Conservation (phyloP, 116 monocot species). For the Iris pallida region DNA sequence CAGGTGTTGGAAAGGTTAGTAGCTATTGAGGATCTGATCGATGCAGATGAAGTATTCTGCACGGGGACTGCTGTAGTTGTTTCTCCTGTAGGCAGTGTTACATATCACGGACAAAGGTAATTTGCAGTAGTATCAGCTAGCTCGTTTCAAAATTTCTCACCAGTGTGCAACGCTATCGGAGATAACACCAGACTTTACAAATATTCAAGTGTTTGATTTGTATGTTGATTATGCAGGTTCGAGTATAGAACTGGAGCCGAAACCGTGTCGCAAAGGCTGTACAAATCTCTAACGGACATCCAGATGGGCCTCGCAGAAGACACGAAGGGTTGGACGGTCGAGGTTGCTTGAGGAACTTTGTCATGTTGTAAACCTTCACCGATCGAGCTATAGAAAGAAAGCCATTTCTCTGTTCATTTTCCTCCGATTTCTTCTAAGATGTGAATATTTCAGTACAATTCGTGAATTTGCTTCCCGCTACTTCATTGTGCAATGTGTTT, state of each 20-base stretch:
- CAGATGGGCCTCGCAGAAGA: constrained; percentile 78
- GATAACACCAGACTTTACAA: no score
- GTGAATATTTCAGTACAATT: no score
- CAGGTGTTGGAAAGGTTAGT: constrained; percentile 68
- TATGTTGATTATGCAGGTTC: constrained; percentile 31
- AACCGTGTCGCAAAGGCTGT: constrained; percentile 41
- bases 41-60: constrained; percentile 87
- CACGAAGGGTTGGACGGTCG: constrained; percentile 68
- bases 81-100: constrained; percentile 69
- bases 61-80: constrained; percentile 91
- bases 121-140: no score
- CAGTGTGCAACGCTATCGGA: no score
- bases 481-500: no score
- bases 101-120: constrained; percentile 57
- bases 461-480: no score
- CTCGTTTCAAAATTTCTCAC: no score
- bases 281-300: constrained; percentile 55
- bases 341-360: constrained; percentile 41
- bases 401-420: no score
- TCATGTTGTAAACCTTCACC: no score
- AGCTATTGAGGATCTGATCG: constrained; percentile 54
- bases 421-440: no score
- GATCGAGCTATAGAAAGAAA: no score
- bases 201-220: no score
- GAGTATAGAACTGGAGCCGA: constrained; percentile 44